Percentiles rank a stretch among this genome's conserved stretches.
Evolutionary conservation across 805 yeast genomes (phyloP).

Genomic region (Starmerella apicola): DNA sequence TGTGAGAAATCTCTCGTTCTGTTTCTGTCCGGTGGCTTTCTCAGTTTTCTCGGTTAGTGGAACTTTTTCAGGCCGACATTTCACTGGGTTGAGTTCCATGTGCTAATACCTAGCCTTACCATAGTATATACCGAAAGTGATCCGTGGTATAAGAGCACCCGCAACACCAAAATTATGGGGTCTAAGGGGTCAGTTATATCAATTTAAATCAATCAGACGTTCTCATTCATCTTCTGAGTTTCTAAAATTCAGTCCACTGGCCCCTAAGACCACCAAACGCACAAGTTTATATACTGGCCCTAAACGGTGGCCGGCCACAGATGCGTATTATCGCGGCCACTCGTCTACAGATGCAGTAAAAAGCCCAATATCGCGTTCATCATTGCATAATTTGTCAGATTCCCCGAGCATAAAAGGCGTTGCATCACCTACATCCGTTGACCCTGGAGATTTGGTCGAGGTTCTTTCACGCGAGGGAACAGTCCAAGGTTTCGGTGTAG

Average conservation of each 20-base stretch:
- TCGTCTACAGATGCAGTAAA: too few relatives aligned
- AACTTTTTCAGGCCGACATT: too few relatives aligned
- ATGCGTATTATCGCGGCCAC: slow-evolving; percentile 12
- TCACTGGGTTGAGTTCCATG: too few relatives aligned
- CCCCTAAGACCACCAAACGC: slow-evolving; percentile 7
- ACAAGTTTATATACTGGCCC: slow-evolving; percentile 14
- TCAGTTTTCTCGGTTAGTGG: too few relatives aligned
- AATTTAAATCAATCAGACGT: neutral
- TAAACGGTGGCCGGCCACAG: slow-evolving; percentile 15
- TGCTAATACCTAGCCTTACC: too few relatives aligned
- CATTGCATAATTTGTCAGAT: too few relatives aligned
- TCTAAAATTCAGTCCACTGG: slow-evolving; percentile 16
- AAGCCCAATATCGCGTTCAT: too few relatives aligned
- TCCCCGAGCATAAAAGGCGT: neutral
- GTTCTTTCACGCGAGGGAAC: slow-evolving; percentile 7
- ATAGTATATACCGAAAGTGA: neutral
- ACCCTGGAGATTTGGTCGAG: slow-evolving; percentile 20
- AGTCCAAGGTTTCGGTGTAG: slow-evolving; percentile 15
- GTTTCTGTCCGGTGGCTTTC: too few relatives aligned
- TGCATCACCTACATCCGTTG: slow-evolving; percentile 10
- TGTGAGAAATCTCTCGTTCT: too few relatives aligned
- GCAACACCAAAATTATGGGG: neutral
- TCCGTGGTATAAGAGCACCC: neutral
- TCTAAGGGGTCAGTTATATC: neutral
- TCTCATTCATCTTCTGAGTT: slow-evolving; percentile 4